A percentile compares a stretch with the other conserved stretches of the same genome.
Conservation (phyloP, 1,284 basidiomycete species). For the Apiotrichum sp. region DNA sequence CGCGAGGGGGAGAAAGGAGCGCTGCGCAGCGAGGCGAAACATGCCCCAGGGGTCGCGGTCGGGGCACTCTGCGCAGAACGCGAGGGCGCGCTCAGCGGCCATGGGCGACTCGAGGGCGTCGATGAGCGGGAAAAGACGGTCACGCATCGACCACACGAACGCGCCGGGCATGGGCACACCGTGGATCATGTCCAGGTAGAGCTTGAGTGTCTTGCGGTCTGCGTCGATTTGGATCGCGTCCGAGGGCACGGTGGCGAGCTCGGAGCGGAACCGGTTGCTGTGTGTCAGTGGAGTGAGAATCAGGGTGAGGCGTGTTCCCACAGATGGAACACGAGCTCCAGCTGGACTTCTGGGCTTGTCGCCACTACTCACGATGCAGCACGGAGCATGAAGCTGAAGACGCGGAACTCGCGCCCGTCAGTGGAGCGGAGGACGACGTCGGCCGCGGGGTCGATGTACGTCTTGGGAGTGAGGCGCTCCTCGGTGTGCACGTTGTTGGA, state of each 20-base stretch:
- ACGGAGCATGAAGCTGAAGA: conserved; percentile 19
- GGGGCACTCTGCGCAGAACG: conserved; percentile 4
- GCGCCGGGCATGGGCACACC: conserved; percentile 8
- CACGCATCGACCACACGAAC: conserved; percentile 9
- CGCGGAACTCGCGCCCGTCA: conserved; percentile 21
- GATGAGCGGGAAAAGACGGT: conserved; percentile 15
- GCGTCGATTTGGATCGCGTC: conserved; percentile 8
- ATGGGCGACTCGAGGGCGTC: conserved; percentile 8
- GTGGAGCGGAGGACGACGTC: conserved; percentile 18
- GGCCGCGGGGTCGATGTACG: conserved; percentile 22
- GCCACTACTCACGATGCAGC: conserved; percentile 21
- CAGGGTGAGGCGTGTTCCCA: too few relatives aligned
- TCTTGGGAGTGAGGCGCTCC: background rate
- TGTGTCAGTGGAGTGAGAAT: background rate
- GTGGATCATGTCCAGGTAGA: conserved; percentile 19
- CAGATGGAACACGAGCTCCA: background rate
- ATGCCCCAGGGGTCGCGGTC: conserved; percentile 11
- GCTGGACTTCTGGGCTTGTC: background rate
- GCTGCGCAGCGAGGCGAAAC: conserved; percentile 3
- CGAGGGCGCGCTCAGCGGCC: conserved; percentile 13
- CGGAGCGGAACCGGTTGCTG: conserved; percentile 4
- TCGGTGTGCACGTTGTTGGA: background rate
- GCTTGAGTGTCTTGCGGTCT: conserved; percentile 13
- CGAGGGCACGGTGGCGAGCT: background rate
- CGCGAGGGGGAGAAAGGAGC: conserved; percentile 6